Conservation (phyloP, 306 rosid species). For the Corylus avellana region DNA sequence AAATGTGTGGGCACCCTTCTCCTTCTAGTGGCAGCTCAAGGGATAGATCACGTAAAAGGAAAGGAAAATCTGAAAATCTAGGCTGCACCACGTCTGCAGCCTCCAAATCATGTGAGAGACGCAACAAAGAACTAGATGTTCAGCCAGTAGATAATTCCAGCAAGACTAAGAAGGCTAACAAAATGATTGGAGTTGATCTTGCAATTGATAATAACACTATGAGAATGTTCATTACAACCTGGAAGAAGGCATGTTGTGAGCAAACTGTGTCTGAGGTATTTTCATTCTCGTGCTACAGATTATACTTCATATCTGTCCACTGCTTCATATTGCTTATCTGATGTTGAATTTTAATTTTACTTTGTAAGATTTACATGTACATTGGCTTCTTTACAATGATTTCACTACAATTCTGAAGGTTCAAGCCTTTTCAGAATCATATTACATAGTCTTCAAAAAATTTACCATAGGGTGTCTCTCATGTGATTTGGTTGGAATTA, state of each 20-base stretch:
- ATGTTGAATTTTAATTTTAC: neutral
- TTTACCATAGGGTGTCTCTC: neutral
- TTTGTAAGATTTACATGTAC: neutral
- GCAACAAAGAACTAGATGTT: too few relatives aligned
- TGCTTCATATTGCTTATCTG: neutral
- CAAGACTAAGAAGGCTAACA: constrained; percentile 16
- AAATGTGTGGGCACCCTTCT: constrained; percentile 29
- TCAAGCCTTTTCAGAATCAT: neutral
- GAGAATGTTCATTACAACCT: constrained; percentile 63
- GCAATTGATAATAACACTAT: constrained; percentile 44
- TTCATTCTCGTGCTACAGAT: constrained; percentile 7
- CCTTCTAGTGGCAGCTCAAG: constrained; percentile 36
- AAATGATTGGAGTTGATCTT: constrained; percentile 29
- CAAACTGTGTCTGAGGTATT: constrained; percentile 57
- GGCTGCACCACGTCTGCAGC: neutral
- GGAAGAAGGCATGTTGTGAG: constrained; percentile 78
- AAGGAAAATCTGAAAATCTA: constrained; percentile 35
- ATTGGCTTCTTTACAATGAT: neutral
- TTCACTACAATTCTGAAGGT: neutral
- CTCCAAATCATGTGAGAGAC: too few relatives aligned
- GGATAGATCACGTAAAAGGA: constrained; percentile 38
- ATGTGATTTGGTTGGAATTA: neutral
- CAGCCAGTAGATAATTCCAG: constrained; percentile 3
- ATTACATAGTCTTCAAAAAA: neutral
- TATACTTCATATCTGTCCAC: neutral